Evolutionary conservation across 441 rosid genomes (phyloP).

Genomic region (Syzygium syzygioides): DNA sequence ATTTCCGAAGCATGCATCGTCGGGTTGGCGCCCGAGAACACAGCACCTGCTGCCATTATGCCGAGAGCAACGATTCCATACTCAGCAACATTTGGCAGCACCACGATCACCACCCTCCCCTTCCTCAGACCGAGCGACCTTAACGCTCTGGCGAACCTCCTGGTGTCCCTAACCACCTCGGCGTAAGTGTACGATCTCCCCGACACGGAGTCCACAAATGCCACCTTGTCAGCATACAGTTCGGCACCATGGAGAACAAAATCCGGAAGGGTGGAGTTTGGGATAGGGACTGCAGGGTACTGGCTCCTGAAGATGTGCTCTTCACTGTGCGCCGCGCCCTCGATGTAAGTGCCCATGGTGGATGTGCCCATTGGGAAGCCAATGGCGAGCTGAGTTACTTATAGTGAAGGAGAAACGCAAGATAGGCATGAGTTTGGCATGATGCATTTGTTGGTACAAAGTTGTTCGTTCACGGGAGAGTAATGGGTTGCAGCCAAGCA

Average conservation of each 20-base stretch:
- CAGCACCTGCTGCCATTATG: conserved; percentile 83
- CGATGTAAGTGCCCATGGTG: neutral
- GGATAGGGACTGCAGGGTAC: conserved; percentile 55
- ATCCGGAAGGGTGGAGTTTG: conserved; percentile 63
- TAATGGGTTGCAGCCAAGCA: neutral
- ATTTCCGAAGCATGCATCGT: conserved; percentile 62
- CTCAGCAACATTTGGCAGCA: conserved; percentile 78
- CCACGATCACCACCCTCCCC: conserved; percentile 69
- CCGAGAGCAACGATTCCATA: conserved; percentile 75
- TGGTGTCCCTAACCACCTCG: conserved; percentile 58
- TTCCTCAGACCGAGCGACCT: conserved; percentile 75
- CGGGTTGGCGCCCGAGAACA: conserved; percentile 90
- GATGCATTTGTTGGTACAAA: neutral
- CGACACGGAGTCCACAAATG: conserved; percentile 70
- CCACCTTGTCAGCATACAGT: conserved; percentile 54
- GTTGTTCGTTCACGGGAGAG: neutral
- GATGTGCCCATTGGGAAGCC: neutral
- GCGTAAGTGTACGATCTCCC: conserved; percentile 62
- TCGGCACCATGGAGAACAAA: conserved; percentile 79
- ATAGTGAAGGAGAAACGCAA: neutral
- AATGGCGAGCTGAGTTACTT: neutral
- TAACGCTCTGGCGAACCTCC: conserved; percentile 70
- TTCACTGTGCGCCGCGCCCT: neutral
- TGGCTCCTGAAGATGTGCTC: conserved; percentile 63
- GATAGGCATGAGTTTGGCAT: neutral